Conservation (phyloP, 768 basidiomycete species). For the Filobasidium floriforme region DNA sequence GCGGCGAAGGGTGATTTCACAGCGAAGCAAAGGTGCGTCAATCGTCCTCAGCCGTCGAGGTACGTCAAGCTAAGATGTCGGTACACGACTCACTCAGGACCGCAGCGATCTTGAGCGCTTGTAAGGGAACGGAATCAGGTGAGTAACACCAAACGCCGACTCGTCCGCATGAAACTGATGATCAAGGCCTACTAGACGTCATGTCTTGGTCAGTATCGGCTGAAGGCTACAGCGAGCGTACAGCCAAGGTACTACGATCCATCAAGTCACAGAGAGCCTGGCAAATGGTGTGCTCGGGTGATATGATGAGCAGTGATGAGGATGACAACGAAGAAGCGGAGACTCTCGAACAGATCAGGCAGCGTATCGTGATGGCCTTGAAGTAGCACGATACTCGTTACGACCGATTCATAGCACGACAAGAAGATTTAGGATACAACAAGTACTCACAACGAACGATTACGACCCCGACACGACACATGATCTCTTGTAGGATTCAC, state of each 20-base stretch:
- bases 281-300: constrained; percentile 5
- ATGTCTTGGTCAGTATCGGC: constrained; percentile 5
- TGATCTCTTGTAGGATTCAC: no score
- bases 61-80: no score
- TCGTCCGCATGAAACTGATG: not conserved
- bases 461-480: no score
- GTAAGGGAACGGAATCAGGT: constrained; percentile 13
- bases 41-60: no score
- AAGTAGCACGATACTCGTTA: not conserved
- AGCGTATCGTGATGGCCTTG: not conserved
- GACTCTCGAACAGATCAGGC: not conserved
- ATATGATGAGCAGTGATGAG: not conserved
- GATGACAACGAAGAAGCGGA: constrained; percentile 7
- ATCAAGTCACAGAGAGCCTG: not conserved
- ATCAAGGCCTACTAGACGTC: not conserved
- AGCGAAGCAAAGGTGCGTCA: not conserved
- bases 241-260: not conserved
- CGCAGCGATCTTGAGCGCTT: not conserved
- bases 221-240: constrained; percentile 11
- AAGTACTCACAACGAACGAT: no score
- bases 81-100: not conserved
- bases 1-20: not conserved
- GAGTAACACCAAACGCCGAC: not conserved
- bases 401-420: no score
- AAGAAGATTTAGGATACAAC: no score